Conservation (phyloP, 225 moss, liverwort and hornwort species). For the Polytrichum formosum region DNA sequence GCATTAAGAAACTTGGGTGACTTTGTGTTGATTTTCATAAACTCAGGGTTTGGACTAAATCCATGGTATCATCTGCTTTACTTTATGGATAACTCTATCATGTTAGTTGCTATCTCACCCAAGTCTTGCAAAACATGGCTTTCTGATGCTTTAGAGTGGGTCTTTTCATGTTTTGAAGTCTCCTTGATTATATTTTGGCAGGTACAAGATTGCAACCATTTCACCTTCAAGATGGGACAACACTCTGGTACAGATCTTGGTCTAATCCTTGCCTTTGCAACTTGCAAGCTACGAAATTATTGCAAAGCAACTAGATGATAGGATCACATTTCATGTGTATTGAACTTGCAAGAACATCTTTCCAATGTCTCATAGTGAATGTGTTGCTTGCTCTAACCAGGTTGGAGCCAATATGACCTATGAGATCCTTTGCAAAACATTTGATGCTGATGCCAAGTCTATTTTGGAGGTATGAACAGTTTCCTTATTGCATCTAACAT, state of each 20-base stretch:
- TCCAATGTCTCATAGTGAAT: neutral
- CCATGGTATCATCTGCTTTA: too few species aligned
- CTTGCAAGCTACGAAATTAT: neutral
- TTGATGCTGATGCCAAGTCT: slow-evolving; percentile 71
- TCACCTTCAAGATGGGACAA: slow-evolving; percentile 83
- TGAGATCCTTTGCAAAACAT: slow-evolving; percentile 85
- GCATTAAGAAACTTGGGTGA: too few species aligned
- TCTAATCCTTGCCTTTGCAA: neutral
- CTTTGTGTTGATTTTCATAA: too few species aligned
- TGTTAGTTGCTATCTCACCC: too few species aligned
- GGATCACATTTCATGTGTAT: neutral
- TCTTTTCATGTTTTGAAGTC: too few species aligned
- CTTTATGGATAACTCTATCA: too few species aligned
- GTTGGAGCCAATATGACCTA: slow-evolving; percentile 70
- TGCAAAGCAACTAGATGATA: too few species aligned
- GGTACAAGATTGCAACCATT: slow-evolving; percentile 66
- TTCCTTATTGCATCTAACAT: neutral
- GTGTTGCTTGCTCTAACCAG: slow-evolving; percentile 29
- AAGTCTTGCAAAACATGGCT: too few species aligned
- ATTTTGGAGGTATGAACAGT: slow-evolving; percentile 60
- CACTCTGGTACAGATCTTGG: slow-evolving; percentile 51
- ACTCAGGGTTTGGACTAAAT: too few species aligned
- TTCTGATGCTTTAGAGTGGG: too few species aligned
- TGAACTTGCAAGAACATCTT: neutral
- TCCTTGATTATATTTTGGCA: slow-evolving; percentile 14